Evolutionary conservation across 1,139 yeast genomes (phyloP).

Genomic region (Blastobotrys arbuscula): DNA sequence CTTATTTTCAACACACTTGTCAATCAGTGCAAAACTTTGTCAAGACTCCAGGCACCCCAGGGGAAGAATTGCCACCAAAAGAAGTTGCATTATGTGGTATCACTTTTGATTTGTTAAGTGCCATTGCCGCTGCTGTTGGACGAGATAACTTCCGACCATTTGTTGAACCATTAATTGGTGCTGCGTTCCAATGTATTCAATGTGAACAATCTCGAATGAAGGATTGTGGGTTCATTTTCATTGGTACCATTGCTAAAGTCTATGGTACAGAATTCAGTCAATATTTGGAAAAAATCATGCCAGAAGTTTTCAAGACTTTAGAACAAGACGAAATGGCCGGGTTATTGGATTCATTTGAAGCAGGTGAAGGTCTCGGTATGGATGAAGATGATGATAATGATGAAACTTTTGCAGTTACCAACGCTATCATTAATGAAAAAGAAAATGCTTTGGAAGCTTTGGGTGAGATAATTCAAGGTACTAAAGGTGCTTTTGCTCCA

Average conservation of each 20-base stretch:
- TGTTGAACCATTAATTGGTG: conserved; percentile 84
- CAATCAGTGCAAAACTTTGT: conserved; percentile 78
- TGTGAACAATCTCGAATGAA: conserved; percentile 80
- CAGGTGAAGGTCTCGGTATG: conserved; percentile 27
- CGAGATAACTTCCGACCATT: conserved; percentile 77
- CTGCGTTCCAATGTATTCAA: conserved; percentile 75
- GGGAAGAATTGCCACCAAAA: conserved; percentile 32
- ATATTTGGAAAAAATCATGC: conserved; percentile 75
- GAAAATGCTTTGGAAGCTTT: conserved; percentile 95
- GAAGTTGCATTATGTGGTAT: conserved; percentile 63
- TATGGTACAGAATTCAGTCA: conserved; percentile 88
- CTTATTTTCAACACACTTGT: conserved; percentile 78
- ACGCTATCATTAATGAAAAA: conserved; percentile 94
- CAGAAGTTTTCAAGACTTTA: conserved; percentile 76
- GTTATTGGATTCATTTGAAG: conserved; percentile 30
- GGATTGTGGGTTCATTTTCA: conserved; percentile 93
- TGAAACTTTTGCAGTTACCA: conserved; percentile 77
- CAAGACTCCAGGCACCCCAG: conserved; percentile 29
- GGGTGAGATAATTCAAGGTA: conserved; percentile 81
- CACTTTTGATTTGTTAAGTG: conserved; percentile 88
- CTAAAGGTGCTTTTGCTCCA: conserved; percentile 72
- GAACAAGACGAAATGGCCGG: conserved; percentile 52
- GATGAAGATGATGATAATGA: conserved; percentile 31
- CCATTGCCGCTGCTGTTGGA: conserved; percentile 96
- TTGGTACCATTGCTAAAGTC: conserved; percentile 91